Evolutionary conservation across 305 asterid species (phyloP), one percentile per base, ranked within the genome.

Genomic region (Fraxinus albicans): DNA sequence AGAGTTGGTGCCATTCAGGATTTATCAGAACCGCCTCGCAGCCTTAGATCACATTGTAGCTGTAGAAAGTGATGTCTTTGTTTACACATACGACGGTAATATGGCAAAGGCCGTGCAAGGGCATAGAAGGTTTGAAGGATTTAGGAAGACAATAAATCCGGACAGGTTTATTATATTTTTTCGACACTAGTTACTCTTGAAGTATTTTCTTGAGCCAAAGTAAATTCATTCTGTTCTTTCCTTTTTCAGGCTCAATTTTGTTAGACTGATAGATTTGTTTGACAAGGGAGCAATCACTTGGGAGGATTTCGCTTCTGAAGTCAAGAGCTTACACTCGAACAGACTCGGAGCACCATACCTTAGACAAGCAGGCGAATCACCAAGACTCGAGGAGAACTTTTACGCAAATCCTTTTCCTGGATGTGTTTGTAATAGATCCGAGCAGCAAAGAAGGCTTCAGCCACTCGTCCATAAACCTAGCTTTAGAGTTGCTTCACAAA

Each of bases 81-180:
- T 86, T 50, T 96, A 93, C 83, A 92, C 99, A 29, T 94, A 96
- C 2, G 96, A 96, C 53, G 99, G 99, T 81, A 94, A 96, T 80
- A 96, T 96, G 99, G 99, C 99, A 0, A 96, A 96, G 91, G 95
- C 97, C 0, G 99, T 95, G 31, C 99, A 95, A 83, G 99, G 99
- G 80, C 99, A 95, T 78, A 80, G 99, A 80, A 88, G 84, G 81
- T 94, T 93, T 50, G 92, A 93, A 82, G 99, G 98, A 3, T 92
- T 92, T 79, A 88, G 89, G 76, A 89, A 89, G 83, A 96, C 99
- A 2, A 94, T 96, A 35, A 92, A 86, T 77, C 99, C 99, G 0
- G 92, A 96, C 91, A 94, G 96, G 98, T 93, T 35, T n/a, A 6
- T n/a, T 19, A 58, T 6, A 58, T 47, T 33, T 4, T 42, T 10